phyloP scores from a whole-genome alignment of 2,329 filamentous ascomycete genomes.

The Xenoacremonium recifei region DNA sequence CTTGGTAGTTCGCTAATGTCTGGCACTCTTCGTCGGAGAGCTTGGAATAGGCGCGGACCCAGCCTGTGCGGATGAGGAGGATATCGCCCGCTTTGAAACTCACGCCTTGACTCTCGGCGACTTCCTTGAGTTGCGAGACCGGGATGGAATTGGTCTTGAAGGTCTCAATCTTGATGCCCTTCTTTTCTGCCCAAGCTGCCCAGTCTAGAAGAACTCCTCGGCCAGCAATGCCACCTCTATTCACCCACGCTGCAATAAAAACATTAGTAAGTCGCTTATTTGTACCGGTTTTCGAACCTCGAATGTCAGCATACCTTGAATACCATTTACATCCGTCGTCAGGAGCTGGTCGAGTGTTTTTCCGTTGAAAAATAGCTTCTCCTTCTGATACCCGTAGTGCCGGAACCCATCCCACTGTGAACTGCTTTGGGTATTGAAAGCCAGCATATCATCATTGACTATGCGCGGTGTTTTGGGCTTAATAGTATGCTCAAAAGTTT shows the following conservation, averaged over 20 bases:
- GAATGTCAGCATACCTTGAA: constrained; percentile 30
- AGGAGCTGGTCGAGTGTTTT: constrained; percentile 43
- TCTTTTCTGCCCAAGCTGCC: constrained; percentile 40
- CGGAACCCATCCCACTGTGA: constrained; percentile 40
- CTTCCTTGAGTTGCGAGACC: constrained; percentile 38
- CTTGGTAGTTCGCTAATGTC: constrained; percentile 30
- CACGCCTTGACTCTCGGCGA: constrained; percentile 43
- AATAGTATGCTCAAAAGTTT: constrained; percentile 28
- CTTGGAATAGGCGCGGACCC: constrained; percentile 41
- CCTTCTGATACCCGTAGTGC: constrained; percentile 37
- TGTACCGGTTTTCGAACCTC: too few species aligned
- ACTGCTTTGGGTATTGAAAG: constrained; percentile 37
- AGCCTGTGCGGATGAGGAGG: constrained; percentile 55
- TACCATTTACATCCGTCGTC: constrained; percentile 28
- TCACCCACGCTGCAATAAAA: constrained; percentile 23
- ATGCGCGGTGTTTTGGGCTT: constrained; percentile 25
- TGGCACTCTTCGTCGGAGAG: constrained; percentile 35
- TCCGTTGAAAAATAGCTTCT: constrained; percentile 33
- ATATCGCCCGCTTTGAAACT: constrained; percentile 51
- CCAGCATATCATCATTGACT: constrained; percentile 33
- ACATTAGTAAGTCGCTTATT: neutral
- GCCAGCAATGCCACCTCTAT: constrained; percentile 46
- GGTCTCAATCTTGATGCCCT: constrained; percentile 34
- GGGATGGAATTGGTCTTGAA: constrained; percentile 44
- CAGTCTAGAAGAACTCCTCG: constrained; percentile 55